Base-by-base conservation (phyloP, 805 yeast species). In the Kuraishia hungarica region DNA sequence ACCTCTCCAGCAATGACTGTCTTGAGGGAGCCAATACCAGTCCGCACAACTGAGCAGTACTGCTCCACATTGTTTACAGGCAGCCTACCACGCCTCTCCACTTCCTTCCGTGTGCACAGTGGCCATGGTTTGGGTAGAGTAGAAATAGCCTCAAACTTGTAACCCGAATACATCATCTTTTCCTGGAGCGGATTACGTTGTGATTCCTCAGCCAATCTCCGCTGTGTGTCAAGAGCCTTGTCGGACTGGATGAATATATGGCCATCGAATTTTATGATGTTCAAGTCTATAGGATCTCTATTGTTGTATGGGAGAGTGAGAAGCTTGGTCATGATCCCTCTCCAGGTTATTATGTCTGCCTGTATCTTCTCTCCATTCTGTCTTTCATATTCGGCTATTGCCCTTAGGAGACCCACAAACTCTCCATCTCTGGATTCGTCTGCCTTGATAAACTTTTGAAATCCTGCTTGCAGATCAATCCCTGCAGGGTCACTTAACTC, bases 1-100 rank as follows among this genome's bases (percentile, higher is more conserved):
- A 93, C 89, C 71, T 94, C 98, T 1, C 97, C 97, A 0, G 91
- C 96, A 50, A 91, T 68, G 5, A 89, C 67, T 50, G 90, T 69
- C 58, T 79, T 81, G 20, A 82, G 78, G 51, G 77, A 78, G 8
- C 97, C 97, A 17, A 93, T 82, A 2, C 96, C 96, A 0, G 97
- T 86, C 61, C 80, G 79, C 5, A 92, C 92, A n/a, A 93, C 86
- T 0, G 89, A 78, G 51, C 86, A 74, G 64, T 82, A 91, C 69
- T 93, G 96, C 62, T 85, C 90, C 51, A 83, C 82, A 64, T 83
- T 87, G 64, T 80, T 83, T 7, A 88, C 91, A 1, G 74, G 70
- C 54, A 76, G 75, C 60, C 80, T 82, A 55, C 72, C 67, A 58
- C 98, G 75, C 46, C 74, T 76, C 54, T 90, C 97, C 52, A 94